Conservation (phyloP, 352 stramenopile species). For the Globisporangium cederbergense region DNA sequence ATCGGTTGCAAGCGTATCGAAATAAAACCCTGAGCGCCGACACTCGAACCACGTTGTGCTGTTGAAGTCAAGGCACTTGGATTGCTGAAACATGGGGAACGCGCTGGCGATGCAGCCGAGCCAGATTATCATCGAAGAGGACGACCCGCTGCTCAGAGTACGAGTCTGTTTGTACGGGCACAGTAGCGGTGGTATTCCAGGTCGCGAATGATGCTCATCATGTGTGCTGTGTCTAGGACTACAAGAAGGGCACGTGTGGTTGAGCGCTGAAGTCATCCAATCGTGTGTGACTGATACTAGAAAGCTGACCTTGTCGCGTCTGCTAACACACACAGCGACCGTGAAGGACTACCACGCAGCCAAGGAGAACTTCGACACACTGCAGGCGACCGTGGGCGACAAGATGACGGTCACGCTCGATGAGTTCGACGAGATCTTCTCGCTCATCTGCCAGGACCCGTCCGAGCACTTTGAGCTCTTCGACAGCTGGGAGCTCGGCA, state of each 20-base stretch:
- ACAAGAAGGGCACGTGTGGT: constrained; percentile 23
- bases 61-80: neutral
- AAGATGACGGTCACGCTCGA: constrained; percentile 72
- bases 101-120: constrained; percentile 27
- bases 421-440: constrained; percentile 81
- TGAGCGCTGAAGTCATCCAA: too few species aligned
- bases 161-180: neutral
- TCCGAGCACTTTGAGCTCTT: constrained; percentile 70
- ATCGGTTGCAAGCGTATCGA: too few species aligned
- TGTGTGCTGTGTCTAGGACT: constrained; percentile 20
- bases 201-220: neutral
- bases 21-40: neutral
- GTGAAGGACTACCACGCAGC: constrained; percentile 42
- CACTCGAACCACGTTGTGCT: neutral
- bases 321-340: constrained; percentile 17
- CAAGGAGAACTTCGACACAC: constrained; percentile 59
- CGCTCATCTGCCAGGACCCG: constrained; percentile 65
- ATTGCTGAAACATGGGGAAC: constrained; percentile 34
- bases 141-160: constrained; percentile 39
- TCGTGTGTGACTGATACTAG: neutral
- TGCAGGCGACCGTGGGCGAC: constrained; percentile 63
- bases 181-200: neutral
- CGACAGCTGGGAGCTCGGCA: constrained; percentile 52
- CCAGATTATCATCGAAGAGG: constrained; percentile 45
- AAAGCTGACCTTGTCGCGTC: neutral